Conservation (phyloP, 805 yeast genomes). For the Schizosaccharomyces pombe region DNA sequence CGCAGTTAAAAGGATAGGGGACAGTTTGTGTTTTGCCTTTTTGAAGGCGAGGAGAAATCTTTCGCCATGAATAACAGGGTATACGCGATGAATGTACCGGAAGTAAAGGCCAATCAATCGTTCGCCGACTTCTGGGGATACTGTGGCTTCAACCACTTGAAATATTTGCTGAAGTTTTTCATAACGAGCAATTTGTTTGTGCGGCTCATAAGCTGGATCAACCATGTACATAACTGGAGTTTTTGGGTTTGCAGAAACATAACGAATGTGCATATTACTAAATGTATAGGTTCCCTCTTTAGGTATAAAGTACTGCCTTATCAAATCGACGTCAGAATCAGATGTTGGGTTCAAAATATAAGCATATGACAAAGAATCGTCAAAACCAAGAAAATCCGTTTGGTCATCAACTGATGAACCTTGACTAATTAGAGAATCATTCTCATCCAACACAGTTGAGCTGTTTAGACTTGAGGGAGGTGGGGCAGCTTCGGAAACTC, state of each 20-base stretch:
- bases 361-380: background rate
- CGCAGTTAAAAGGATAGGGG: background rate
- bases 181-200: background rate
- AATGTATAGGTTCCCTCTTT: background rate
- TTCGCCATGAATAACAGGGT: background rate
- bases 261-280: background rate
- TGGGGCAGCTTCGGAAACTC: no score
- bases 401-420: background rate
- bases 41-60: background rate
- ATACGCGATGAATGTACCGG: background rate
- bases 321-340: background rate
- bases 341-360: background rate
- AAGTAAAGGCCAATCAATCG: background rate
- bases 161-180: background rate
- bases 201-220: background rate
- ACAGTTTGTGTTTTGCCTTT: background rate
- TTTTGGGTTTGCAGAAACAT: background rate
- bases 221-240: background rate
- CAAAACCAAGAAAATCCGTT: background rate
- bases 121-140: background rate
- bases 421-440: background rate
- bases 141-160: background rate
- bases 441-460: no score
- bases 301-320: background rate
- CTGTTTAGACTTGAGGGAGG: no score